Conservation (phyloP, 108 stramenopile species). For the Pseudonitzschia delicatissima region DNA sequence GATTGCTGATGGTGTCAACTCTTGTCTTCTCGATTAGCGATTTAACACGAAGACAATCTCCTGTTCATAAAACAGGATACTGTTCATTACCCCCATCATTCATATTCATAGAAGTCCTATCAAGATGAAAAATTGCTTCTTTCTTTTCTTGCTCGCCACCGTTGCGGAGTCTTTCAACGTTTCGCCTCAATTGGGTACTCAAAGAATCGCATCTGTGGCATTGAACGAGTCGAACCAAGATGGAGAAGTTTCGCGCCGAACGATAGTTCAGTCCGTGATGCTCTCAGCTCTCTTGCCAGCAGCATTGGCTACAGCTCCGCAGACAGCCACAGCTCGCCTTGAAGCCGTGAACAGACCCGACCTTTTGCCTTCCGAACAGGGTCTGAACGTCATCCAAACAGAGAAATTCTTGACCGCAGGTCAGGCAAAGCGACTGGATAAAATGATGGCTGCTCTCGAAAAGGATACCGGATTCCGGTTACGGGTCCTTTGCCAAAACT, state of each 20-base stretch:
- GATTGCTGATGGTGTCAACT: too few species aligned
- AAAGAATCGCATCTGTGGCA: not conserved
- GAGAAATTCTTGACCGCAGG: constrained; percentile 83
- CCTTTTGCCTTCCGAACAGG: constrained; percentile 61
- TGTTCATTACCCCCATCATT: too few species aligned
- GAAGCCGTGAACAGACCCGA: constrained; percentile 88
- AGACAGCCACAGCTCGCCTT: constrained; percentile 60
- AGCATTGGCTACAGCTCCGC: constrained; percentile 20
- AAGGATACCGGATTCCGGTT: constrained; percentile 79
- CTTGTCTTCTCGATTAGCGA: too few species aligned
- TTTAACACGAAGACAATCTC: too few species aligned
- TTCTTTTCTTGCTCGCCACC: not conserved
- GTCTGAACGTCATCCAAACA: constrained; percentile 78
- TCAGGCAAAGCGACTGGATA: constrained; percentile 72
- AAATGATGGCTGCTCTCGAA: constrained; percentile 63
- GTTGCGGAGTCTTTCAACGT: not conserved
- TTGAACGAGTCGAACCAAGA: not conserved
- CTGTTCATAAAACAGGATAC: too few species aligned
- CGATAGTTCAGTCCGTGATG: constrained; percentile 10
- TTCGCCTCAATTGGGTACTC: not conserved
- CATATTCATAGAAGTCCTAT: too few species aligned
- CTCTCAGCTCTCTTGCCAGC: constrained; percentile 31
- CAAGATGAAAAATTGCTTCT: not conserved
- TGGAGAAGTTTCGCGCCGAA: constrained; percentile 17
- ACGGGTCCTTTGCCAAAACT: constrained; percentile 65